Evolutionary conservation across 805 yeast species (phyloP), one percentile per base, ranked within the genome.

Genomic region (Starmerella stigmatis): DNA sequence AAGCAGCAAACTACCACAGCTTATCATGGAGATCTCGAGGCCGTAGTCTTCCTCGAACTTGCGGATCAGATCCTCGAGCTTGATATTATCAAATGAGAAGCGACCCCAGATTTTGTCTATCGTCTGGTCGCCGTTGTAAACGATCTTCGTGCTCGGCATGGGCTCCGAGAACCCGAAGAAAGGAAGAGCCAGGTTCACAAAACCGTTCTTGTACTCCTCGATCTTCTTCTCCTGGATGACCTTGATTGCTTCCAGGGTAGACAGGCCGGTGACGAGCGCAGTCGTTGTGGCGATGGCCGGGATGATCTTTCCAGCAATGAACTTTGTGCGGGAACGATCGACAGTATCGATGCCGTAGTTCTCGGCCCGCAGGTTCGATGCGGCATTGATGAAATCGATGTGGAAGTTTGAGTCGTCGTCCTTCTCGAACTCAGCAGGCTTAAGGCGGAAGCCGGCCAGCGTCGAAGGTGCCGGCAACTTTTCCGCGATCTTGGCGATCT

Each of bases 211-310:
- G 67, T 79, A 88, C 53, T 79, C 78, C 62, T 88, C 96, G 55
- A 89, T 73, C 54, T 79, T 78, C 59, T 80, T 77, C 13, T 74
- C 74, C 58, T 81, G 94, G 36, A 78, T 84, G 52, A 92, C 89
- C 69, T 92, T 92, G 70, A 84, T 83, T 47, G 89, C 70, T 66
- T 92, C 99, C 54, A 92, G 68, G 58, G 94, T 84, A 20, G 86
- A 94, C 58, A 92, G 71, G 39, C 99, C 99, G 6, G 98, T 85
- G 19, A 92, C 98, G 55, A 88, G 69, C 9, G 96, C 94, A n/a
- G 99, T 92, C 1, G 99, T 92, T 2, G 99, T 92, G 29, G 98
- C 98, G 69, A 92, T 92, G 17, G 98, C 98, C 13, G 99, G 99
- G 55, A 92, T 92, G 55, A 92, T 92, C 66, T 94, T 80, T 39